A percentile compares a stretch with the other conserved stretches of the same genome.
Evolutionary conservation across 768 basidiomycete genomes (phyloP).

Genomic region (Kwoniella sp.): DNA sequence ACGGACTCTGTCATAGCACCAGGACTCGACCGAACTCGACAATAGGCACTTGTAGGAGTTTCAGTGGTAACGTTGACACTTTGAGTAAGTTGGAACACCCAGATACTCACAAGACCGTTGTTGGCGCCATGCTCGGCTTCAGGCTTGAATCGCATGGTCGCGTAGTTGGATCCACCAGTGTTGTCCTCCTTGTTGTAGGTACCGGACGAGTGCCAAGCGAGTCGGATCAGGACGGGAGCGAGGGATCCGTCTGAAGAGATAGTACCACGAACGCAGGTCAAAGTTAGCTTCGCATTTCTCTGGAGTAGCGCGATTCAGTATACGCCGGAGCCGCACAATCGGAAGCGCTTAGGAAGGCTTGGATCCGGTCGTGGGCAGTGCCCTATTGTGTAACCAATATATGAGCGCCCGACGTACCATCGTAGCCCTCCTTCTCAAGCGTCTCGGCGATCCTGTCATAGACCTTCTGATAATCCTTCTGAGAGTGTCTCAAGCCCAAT

Average conservation of each 20-base stretch:
- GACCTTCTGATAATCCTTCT: slow-evolving; percentile 92
- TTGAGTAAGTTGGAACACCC: not conserved
- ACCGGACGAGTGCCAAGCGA: slow-evolving; percentile 93
- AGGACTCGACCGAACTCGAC: not conserved
- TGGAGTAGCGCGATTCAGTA: too few relatives aligned
- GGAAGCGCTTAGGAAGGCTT: not conserved
- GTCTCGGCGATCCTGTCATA: slow-evolving; percentile 84
- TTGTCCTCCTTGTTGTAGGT: slow-evolving; percentile 74
- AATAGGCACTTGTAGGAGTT: too few relatives aligned
- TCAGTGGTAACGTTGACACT: not conserved
- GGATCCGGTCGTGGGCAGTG: too few relatives aligned
- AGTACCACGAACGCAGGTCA: too few relatives aligned
- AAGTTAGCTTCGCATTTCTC: too few relatives aligned
- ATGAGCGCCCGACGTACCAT: too few relatives aligned
- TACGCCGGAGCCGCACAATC: not conserved
- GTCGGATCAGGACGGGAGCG: slow-evolving; percentile 81
- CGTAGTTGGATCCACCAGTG: slow-evolving; percentile 72
- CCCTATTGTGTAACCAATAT: not conserved
- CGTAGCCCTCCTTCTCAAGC: slow-evolving; percentile 75
- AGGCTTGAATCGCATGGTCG: slow-evolving; percentile 96
- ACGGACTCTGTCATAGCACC: not conserved
- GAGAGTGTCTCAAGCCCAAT: slow-evolving; percentile 67
- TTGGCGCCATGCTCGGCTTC: slow-evolving; percentile 70
- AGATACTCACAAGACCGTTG: slow-evolving; percentile 52
- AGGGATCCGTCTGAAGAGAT: slow-evolving; percentile 49